Base-by-base conservation (phyloP, 1,284 basidiomycete species). In the Porodaedalea pini region DNA sequence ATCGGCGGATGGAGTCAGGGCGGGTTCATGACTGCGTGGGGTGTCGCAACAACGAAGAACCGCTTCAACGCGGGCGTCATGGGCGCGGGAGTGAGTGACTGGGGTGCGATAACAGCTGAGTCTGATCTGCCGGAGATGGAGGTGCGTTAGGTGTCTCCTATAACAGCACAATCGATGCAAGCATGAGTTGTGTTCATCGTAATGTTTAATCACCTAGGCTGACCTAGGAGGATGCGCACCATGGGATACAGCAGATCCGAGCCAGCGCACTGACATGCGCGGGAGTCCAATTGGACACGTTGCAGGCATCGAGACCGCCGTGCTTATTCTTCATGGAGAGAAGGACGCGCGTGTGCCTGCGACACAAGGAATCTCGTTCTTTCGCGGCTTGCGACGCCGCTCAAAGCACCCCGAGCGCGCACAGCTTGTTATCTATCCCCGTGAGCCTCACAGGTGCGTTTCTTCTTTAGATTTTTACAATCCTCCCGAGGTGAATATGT, bases 1-100 rank as follows among this genome's bases (percentile, higher is more conserved):
- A 58, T 64, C 29, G 60, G 60, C 11, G 63, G 63, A 10, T 64
- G 63, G 63, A 64, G 63, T 44, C 53, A 59, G 37, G 63, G 63
- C 3, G 63, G 63, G 6, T 63, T 62, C 41, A 48, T 64, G 44
- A 61, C 62, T 3, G 63, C 63, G 3, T 64, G 63, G 60, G 63
- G 63, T 13, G 58, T 62, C 39, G 43, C 56, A 21, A 57, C 55
- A 21, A 63, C 62, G 17, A 56, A 56, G n/a, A 64, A 63, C 21
- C 51, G 55, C 17, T 64, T 63, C 51, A 61, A 61, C 40, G 62
- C 62, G 19, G 63, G 44, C 10, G 54, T 63, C 3, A 61, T 63
- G 60, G 62, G 60, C 25, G 62, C 60, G 2, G 63, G 63, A 2
- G 48, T 64, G 11, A 54, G 56, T 29, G 63, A 64, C 37, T 64